These are phyloP conservation scores for Fistulinella cinereoalba DNA, from an alignment of 1,284 basidiomycete genomes.

Conservation along the genomic window DNA sequence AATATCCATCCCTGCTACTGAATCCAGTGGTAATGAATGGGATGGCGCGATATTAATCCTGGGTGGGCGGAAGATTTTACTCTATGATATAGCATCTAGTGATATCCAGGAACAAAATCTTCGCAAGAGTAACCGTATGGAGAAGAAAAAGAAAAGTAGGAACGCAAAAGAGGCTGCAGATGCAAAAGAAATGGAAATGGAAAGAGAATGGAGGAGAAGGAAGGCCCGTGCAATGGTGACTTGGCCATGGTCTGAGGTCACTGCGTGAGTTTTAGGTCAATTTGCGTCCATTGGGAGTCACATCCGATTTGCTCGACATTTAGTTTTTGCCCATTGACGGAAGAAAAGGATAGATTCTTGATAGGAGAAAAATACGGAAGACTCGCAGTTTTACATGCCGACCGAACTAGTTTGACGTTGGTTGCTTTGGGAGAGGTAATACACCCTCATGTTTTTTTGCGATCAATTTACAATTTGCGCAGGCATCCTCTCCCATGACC, in stretches of 20 bases:
- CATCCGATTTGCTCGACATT: conserved; percentile 5
- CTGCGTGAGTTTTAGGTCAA: conserved; percentile 46
- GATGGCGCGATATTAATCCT: conserved; percentile 67
- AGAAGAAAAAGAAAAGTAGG: conserved; percentile 46
- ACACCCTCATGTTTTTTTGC: not conserved
- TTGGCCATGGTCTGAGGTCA: conserved; percentile 72
- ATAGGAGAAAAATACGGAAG: conserved; percentile 80
- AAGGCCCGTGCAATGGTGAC: conserved; percentile 53
- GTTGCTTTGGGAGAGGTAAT: conserved; percentile 71
- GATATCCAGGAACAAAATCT: conserved; percentile 49
- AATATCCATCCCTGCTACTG: conserved; percentile 22
- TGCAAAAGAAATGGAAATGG: conserved; percentile 55
- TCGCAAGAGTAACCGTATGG: conserved; percentile 51
- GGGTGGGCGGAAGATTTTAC: conserved; percentile 59
- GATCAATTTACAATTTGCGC: conserved; percentile 2
- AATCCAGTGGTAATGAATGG: conserved; percentile 35
- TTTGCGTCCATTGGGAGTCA: not conserved
- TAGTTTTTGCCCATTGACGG: conserved; percentile 52
- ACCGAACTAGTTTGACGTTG: conserved; percentile 49
- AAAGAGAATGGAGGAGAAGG: conserved; percentile 49
- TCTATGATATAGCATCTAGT: conserved; percentile 53
- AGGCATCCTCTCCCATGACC: conserved; percentile 77
- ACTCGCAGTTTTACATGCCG: conserved; percentile 62
- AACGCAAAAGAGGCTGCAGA: conserved; percentile 40
- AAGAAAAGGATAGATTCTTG: conserved; percentile 50